Evolutionary conservation across 331 rosid genomes (phyloP).

Genomic region (Cydonia oblonga): DNA sequence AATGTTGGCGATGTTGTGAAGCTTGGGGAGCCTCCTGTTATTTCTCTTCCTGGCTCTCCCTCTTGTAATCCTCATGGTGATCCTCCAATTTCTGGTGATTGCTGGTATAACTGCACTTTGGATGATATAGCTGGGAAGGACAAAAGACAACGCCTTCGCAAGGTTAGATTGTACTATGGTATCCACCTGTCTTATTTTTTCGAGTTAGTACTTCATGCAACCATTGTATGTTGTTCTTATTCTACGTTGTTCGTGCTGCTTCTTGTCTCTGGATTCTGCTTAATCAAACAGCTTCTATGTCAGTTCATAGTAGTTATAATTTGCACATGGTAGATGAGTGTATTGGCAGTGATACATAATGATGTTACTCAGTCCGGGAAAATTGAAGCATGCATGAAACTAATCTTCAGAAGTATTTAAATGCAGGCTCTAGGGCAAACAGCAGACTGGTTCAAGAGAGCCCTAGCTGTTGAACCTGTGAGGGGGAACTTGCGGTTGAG

Average conservation of each 20-base stretch:
- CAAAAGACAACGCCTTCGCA: slow-evolving; percentile 72
- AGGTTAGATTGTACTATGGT: slow-evolving; percentile 29
- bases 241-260: background rate
- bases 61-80: slow-evolving; percentile 67
- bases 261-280: background rate
- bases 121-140: slow-evolving; percentile 93
- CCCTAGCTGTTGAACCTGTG: slow-evolving; percentile 54
- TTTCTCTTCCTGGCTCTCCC: slow-evolving; percentile 46
- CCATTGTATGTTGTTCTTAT: background rate
- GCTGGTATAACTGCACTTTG: slow-evolving; percentile 94
- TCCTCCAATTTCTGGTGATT: slow-evolving; percentile 82
- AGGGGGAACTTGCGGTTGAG: slow-evolving; percentile 81
- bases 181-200: background rate
- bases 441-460: slow-evolving; percentile 84
- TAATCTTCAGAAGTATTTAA: slow-evolving; percentile 15
- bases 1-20: slow-evolving; percentile 70
- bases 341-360: background rate
- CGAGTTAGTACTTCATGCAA: background rate
- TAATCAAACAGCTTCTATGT: background rate
- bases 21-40: slow-evolving; percentile 90
- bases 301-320: background rate
- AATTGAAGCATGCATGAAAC: background rate
- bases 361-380: background rate
- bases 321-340: background rate
- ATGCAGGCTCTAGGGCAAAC: slow-evolving; percentile 92